phyloP scores from a whole-genome alignment of 192 early-diverging fungal species.

The Pilobolus umbonatus region DNA sequence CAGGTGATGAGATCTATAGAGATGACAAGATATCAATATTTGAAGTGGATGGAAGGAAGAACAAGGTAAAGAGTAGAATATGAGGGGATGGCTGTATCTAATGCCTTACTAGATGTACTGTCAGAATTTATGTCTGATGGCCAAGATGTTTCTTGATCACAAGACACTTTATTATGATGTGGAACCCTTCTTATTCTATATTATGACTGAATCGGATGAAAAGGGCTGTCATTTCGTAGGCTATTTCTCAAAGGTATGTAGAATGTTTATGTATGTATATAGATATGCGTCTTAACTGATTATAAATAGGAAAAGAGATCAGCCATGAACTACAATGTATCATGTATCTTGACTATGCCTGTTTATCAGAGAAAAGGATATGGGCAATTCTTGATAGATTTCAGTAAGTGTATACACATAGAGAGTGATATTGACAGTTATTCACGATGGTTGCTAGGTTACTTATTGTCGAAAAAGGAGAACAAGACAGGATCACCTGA shows the following conservation, averaged over 20 bases:
- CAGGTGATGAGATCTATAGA: conserved; percentile 96
- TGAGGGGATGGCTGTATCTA: neutral
- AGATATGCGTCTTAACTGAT: too few species aligned
- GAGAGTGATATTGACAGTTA: neutral
- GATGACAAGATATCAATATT: conserved; percentile 86
- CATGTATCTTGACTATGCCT: conserved; percentile 92
- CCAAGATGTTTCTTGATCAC: conserved; percentile 96
- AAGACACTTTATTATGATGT: conserved; percentile 98
- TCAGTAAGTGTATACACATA: conserved; percentile 69
- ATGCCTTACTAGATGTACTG: conserved; percentile 69
- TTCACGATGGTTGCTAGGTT: conserved; percentile 7
- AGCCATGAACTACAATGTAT: conserved; percentile 78
- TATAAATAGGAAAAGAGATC: conserved; percentile 94
- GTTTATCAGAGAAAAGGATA: conserved; percentile 85
- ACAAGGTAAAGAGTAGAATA: conserved; percentile 59
- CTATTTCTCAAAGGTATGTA: conserved; percentile 97
- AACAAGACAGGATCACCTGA: conserved; percentile 84
- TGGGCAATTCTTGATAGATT: conserved; percentile 89
- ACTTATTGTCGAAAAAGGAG: conserved; percentile 65
- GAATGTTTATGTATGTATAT: neutral
- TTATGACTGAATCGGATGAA: conserved; percentile 81
- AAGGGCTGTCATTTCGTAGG: conserved; percentile 87
- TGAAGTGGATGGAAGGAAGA: conserved; percentile 95
- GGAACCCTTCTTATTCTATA: conserved; percentile 96
- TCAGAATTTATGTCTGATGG: conserved; percentile 93